phyloP scores from a whole-genome alignment of 148 eudicot species.

The Persicaria maculosa region DNA sequence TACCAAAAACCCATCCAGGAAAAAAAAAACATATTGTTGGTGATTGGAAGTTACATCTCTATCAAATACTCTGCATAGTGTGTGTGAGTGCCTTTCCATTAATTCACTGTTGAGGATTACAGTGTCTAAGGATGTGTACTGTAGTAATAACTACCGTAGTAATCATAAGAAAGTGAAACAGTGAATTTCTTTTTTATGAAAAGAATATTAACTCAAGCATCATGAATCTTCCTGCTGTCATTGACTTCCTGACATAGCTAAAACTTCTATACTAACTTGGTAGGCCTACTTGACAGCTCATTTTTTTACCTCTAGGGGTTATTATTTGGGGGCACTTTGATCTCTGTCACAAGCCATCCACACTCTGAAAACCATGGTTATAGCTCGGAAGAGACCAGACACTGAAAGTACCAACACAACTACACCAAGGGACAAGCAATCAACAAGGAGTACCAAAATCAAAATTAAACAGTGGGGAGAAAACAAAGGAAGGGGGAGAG shows the following conservation, averaged over 20 bases:
- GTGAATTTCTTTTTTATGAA: not conserved
- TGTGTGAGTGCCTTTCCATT: too few species aligned
- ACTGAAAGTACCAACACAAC: not conserved
- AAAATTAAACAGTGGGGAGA: not conserved
- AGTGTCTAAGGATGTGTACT: not conserved
- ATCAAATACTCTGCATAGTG: too few species aligned
- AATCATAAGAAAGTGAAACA: not conserved
- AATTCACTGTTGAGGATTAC: not conserved
- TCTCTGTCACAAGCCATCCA: slow-evolving; percentile 6
- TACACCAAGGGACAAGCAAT: slow-evolving; percentile 4
- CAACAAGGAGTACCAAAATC: slow-evolving; percentile 1
- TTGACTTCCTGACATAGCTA: slow-evolving; percentile 5
- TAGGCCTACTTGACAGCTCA: slow-evolving; percentile 9
- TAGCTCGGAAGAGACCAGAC: slow-evolving; percentile 7
- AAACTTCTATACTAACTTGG: not conserved
- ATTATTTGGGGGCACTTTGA: not conserved
- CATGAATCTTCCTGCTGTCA: not conserved
- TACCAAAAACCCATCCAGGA: too few species aligned
- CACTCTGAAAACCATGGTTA: not conserved
- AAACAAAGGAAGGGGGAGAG: not conserved
- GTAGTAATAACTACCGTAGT: not conserved
- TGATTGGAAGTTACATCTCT: too few species aligned
- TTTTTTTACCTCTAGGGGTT: not conserved
- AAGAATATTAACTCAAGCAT: not conserved
- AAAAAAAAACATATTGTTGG: too few species aligned